Conservation (phyloP, 2,329 filamentous ascomycete species). For the Scorias spongiosa region DNA sequence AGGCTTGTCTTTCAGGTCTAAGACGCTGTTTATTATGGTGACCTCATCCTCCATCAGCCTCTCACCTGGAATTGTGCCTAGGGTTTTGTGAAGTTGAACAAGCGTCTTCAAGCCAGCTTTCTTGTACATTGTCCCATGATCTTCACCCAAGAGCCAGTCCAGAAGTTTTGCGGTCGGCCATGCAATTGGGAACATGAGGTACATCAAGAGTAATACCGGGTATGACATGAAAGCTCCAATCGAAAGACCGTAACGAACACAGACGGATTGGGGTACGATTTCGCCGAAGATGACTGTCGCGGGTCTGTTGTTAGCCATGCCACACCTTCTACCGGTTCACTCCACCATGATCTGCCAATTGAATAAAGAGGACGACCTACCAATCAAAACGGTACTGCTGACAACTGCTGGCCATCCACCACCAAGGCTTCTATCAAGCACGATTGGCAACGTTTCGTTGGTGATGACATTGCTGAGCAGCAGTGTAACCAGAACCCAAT, state of each 20-base stretch:
- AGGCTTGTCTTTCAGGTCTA: slow-evolving; percentile 91
- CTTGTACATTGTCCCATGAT: slow-evolving; percentile 94
- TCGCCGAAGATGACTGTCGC: slow-evolving; percentile 86
- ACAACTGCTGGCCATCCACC: slow-evolving; percentile 90
- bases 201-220: slow-evolving; percentile 80
- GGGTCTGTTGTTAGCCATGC: slow-evolving; percentile 7
- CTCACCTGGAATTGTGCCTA: slow-evolving; percentile 69
- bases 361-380: slow-evolving; percentile 34
- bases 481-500: slow-evolving; percentile 93
- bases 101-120: slow-evolving; percentile 94
- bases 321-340: slow-evolving; percentile 1
- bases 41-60: slow-evolving; percentile 94
- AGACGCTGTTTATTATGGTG: slow-evolving; percentile 91
- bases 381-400: slow-evolving; percentile 84
- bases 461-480: slow-evolving; percentile 94
- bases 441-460: slow-evolving; percentile 90
- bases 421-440: slow-evolving; percentile 82
- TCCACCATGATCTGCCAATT: too few species aligned
- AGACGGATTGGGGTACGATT: slow-evolving; percentile 88
- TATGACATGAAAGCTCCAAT: slow-evolving; percentile 92
- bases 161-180: slow-evolving; percentile 94
- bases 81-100: slow-evolving; percentile 82
- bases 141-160: slow-evolving; percentile 81
- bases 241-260: slow-evolving; percentile 85
- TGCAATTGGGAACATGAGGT: slow-evolving; percentile 71